Evolutionary conservation across 140 eudicot genomes (phyloP), one percentile per base, ranked within the genome.

Genomic region (Anethum foeniculum): DNA sequence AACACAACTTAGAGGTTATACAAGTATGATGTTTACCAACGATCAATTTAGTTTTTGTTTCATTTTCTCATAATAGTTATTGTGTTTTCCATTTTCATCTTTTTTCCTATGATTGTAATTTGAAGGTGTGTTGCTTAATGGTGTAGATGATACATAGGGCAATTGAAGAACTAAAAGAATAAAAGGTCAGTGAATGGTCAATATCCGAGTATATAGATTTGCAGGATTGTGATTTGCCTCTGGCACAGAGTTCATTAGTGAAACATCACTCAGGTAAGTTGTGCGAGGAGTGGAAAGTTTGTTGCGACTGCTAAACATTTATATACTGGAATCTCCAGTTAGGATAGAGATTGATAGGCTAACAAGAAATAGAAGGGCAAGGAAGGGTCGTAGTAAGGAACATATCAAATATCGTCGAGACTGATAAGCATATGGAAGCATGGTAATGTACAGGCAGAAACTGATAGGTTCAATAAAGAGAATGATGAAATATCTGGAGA

Each of bases 81-180:
- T 71, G 19, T 16, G 23, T 71, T 47, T 71, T 36, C 44, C 1
- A 7, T 38, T 38, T 38, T 7, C 7, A 39, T 16, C 28, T 5
- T 23, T 21, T 0, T 43, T 6, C 30, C 46, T 2, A 9, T 41
- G 51, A 23, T 43, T 43, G 77, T 12, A 39, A 21, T 19, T 47
- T 73, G 5, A 78, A 78, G 56, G 30, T 36, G 7, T 43, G 4
- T 65, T 30, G 36, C 68, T 39, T 73, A 76, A 75, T 82, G 71
- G 58, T 84, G 56, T 79, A 92, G 92, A 92, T 90, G 97, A 89
- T 92, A 81, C 44, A 81, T 16, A 78, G 51, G 15, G 87, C 87
- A 23, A 32, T 86, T 60, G 28, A 28, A 25, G 85, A 83, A 49
- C 54, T 86, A 81, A 81, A 81, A 49, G 79, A 83, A 79, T 34